A percentile compares a stretch with the other conserved stretches of the same genome.
Evolutionary conservation across 768 basidiomycete species (phyloP).

Genomic region (Xerocomellus chrysenteron): DNA sequence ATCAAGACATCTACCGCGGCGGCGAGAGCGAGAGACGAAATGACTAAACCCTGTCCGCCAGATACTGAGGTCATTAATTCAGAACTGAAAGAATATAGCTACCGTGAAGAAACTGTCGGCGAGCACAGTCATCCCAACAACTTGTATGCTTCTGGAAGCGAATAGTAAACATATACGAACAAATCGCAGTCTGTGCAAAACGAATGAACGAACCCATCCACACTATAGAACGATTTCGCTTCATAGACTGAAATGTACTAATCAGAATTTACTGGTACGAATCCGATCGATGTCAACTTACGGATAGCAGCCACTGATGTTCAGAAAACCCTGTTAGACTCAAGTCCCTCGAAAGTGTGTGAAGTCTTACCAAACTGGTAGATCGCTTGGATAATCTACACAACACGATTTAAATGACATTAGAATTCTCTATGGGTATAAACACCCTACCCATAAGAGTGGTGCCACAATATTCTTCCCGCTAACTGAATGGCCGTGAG

Average conservation of each 20-base stretch:
- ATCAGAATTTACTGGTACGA: background rate
- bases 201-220: slow-evolving; percentile 7
- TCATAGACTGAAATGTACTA: background rate
- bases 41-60: background rate
- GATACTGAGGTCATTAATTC: background rate
- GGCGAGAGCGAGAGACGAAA: background rate
- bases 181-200: background rate
- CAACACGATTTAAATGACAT: background rate
- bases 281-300: background rate
- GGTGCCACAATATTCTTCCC: slow-evolving; percentile 1
- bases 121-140: background rate
- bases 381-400: background rate
- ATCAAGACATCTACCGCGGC: slow-evolving; percentile 8
- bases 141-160: background rate
- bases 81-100: background rate
- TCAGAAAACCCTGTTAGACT: background rate
- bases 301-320: background rate
- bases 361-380: slow-evolving; percentile 9
- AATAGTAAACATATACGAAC: background rate
- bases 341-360: no score
- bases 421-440: background rate
- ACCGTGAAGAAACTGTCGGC: background rate
- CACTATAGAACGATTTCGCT: background rate
- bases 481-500: slow-evolving; percentile 2
- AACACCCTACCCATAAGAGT: slow-evolving; percentile 8